phyloP scores from a whole-genome alignment of 202 grass and related monocot species.

The Cymbopogon flexuosus region DNA sequence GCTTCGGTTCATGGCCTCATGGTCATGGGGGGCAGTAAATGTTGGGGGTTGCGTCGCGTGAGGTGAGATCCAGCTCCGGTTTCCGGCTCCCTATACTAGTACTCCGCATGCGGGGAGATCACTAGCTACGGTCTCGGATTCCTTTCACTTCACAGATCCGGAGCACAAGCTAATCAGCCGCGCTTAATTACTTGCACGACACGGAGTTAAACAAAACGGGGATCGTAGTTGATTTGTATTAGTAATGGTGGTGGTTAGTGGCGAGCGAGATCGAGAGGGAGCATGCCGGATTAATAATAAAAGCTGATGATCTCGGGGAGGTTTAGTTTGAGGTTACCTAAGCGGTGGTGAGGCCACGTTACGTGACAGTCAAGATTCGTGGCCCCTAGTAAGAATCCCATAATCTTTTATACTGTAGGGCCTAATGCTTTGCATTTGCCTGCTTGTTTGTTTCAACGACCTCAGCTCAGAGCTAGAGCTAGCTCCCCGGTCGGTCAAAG shows the following conservation, averaged over 20 bases:
- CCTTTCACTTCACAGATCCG: not conserved
- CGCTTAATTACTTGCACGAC: conserved; percentile 15
- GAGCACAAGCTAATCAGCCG: not conserved
- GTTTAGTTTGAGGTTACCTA: conserved; percentile 18
- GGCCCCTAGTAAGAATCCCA: conserved; percentile 18
- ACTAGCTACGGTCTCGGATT: conserved; percentile 37
- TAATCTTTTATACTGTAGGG: conserved; percentile 21
- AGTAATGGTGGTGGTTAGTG: not conserved
- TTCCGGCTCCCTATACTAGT: no score
- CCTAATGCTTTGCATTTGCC: not conserved
- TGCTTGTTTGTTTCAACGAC: not conserved
- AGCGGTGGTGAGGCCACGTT: conserved; percentile 25
- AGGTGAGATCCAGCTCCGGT: no score
- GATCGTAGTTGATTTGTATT: no score
- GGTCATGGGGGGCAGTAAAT: conserved; percentile 3
- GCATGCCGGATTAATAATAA: not conserved
- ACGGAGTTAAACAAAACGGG: not conserved
- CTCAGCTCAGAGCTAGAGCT: not conserved
- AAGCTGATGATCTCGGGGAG: not conserved
- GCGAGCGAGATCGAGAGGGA: not conserved
- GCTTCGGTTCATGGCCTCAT: no score
- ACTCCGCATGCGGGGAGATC: not conserved
- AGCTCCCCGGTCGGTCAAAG: conserved; percentile 36
- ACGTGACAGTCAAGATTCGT: conserved; percentile 50
- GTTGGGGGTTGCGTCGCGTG: not conserved